phyloP scores from a whole-genome alignment of 768 basidiomycete genomes.

The Hortiboletus flavorubellus region DNA sequence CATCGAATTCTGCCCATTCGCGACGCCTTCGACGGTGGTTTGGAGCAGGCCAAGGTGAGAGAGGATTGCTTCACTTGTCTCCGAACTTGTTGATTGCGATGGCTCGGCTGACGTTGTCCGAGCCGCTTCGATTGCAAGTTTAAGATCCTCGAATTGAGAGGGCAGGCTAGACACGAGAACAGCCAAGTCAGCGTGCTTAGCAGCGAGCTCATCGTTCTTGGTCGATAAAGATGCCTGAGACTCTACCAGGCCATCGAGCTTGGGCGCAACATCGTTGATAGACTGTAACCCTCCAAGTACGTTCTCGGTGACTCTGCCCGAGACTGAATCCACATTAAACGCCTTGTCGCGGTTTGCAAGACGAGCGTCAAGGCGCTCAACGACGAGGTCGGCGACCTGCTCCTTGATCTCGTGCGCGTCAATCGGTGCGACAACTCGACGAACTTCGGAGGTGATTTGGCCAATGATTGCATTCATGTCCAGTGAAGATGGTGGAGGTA shows the following conservation, averaged over 20 bases:
- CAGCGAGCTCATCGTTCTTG: constrained; percentile 36
- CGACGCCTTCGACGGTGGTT: constrained; percentile 45
- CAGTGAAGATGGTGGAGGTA: constrained; percentile 44
- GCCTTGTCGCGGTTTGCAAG: constrained; percentile 73
- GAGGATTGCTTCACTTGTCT: constrained; percentile 27
- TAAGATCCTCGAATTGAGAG: constrained; percentile 40
- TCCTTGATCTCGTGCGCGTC: constrained; percentile 88
- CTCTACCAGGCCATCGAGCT: constrained; percentile 40
- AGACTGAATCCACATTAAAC: constrained; percentile 59
- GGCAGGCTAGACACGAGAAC: constrained; percentile 48
- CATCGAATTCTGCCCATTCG: constrained; percentile 48
- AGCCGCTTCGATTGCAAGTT: constrained; percentile 40
- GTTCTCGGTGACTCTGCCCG: constrained; percentile 52
- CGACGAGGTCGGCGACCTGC: constrained; percentile 83
- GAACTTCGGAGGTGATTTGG: constrained; percentile 66
- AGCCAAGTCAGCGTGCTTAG: constrained; percentile 40
- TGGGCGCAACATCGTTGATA: constrained; percentile 36
- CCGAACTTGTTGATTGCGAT: constrained; percentile 15
- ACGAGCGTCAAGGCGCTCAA: constrained; percentile 79
- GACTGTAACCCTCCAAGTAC: constrained; percentile 45
- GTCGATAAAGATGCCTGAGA: constrained; percentile 41
- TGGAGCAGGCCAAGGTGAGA: constrained; percentile 45
- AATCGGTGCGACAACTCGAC: constrained; percentile 67
- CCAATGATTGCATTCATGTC: constrained; percentile 57
- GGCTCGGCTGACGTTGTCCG: constrained; percentile 17